Percentiles rank a stretch among this genome's conserved stretches.
Conservation (phyloP, 495 filamentous ascomycete species). For the Penicillium daleae region DNA sequence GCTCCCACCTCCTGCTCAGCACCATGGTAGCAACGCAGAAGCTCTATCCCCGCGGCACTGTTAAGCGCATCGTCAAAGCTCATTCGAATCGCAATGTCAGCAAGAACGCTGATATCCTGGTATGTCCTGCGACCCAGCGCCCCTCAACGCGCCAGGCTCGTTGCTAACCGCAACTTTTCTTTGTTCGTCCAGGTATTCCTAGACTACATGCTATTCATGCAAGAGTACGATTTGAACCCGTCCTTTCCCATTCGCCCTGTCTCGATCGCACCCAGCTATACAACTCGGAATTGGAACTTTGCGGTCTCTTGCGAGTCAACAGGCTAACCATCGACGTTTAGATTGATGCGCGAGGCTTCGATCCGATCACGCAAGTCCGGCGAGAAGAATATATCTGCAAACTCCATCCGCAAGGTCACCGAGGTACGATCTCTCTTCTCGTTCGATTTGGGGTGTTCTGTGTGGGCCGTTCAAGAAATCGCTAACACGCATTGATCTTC, state of each 20-base stretch:
- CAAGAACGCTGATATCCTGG: slow-evolving; percentile 87
- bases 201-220: slow-evolving; percentile 88
- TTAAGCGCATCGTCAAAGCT: slow-evolving; percentile 88
- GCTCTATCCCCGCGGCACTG: slow-evolving; percentile 80
- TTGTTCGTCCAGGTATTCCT: slow-evolving; percentile 69
- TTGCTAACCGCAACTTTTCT: slow-evolving; percentile 5
- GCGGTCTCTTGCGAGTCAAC: background rate
- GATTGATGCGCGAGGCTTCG: slow-evolving; percentile 81
- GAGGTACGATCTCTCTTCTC: slow-evolving; percentile 54
- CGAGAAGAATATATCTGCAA: slow-evolving; percentile 72
- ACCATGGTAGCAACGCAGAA: slow-evolving; percentile 59
- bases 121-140: slow-evolving; percentile 42
- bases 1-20: background rate
- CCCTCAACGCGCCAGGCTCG: background rate
- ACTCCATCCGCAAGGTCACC: slow-evolving; percentile 75
- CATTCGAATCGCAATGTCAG: slow-evolving; percentile 78
- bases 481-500: slow-evolving; percentile 20
- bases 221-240: slow-evolving; percentile 61
- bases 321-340: slow-evolving; percentile 34
- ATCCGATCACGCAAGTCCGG: slow-evolving; percentile 75
- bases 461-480: background rate
- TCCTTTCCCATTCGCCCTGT: background rate
- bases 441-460: background rate
- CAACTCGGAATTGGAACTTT: background rate
- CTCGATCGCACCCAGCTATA: background rate